phyloP scores from a whole-genome alignment of 2,329 filamentous ascomycete species.

The Botrytis hyacinthi region DNA sequence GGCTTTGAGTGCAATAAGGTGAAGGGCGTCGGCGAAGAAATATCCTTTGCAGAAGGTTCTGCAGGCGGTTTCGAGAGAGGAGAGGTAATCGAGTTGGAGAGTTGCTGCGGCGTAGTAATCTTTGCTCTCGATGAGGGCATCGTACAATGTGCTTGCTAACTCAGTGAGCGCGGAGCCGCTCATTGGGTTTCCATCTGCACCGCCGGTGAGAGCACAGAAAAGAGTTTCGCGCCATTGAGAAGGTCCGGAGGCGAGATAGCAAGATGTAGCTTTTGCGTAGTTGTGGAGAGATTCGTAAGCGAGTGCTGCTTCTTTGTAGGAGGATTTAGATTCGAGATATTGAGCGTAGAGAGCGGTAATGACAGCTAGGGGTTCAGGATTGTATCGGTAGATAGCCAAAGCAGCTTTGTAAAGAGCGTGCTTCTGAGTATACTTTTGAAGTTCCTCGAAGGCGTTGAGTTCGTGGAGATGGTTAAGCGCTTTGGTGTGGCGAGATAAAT shows the following conservation, averaged over 20 bases:
- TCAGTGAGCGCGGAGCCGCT: slow-evolving; percentile 56
- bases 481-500: slow-evolving; percentile 73
- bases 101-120: slow-evolving; percentile 78
- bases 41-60: slow-evolving; percentile 83
- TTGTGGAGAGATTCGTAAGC: slow-evolving; percentile 84
- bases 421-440: slow-evolving; percentile 73
- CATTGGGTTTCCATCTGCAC: slow-evolving; percentile 6
- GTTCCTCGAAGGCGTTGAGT: slow-evolving; percentile 72
- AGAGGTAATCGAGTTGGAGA: slow-evolving; percentile 78
- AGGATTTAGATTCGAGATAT: slow-evolving; percentile 70
- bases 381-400: slow-evolving; percentile 80
- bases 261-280: slow-evolving; percentile 71
- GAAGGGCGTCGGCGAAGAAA: slow-evolving; percentile 84
- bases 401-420: slow-evolving; percentile 77
- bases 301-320: slow-evolving; percentile 82
- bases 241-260: slow-evolving; percentile 77
- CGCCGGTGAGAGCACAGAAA: slow-evolving; percentile 57
- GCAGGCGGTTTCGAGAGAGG: slow-evolving; percentile 67
- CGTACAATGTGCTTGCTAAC: slow-evolving; percentile 72
- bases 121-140: slow-evolving; percentile 77
- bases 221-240: slow-evolving; percentile 87
- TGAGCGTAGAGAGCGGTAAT: slow-evolving; percentile 79
- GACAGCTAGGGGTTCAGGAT: slow-evolving; percentile 60
- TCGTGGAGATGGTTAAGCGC: slow-evolving; percentile 74
- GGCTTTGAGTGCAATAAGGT: slow-evolving; percentile 61